Evolutionary conservation across 495 filamentous ascomycete species (phyloP), one percentile per base, ranked within the genome.

Genomic region (Penicillium daleae): DNA sequence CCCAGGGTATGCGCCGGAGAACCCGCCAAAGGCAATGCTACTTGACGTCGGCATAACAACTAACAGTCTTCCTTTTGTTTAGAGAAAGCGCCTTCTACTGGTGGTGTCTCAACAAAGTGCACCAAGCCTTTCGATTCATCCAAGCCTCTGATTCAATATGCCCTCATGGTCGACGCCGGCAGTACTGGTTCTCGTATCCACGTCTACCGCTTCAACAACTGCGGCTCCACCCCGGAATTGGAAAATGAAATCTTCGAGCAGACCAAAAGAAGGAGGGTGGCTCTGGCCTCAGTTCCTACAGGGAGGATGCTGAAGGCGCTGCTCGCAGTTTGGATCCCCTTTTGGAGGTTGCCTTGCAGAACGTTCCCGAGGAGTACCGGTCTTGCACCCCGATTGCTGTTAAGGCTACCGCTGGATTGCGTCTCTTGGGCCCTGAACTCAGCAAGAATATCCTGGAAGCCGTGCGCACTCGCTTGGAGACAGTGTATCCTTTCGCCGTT

Each of bases 131-230:
- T 82, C 74, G 91, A 92, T 58, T 84, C 87, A 33, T 87, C 90
- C 46, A 99, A 97, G 79, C 96, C 96, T 27, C 82, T 99, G 65
- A 88, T 97, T 62, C 95, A 99, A 71, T 98, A 97, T 82, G 95
- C 92, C 60, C 85, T 97, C 66, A 98, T 99, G 95, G 92, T 99
- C 70, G 95, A 99, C 81, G 95, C 95, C 39, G 95, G 95, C 58
- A 97, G 93, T 78, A 97, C 94, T 42, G 95, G 95, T 60, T 98
- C 95, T 62, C 91, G 95, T 57, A 97, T 99, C 71, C 95, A 99
- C 78, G 93, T 98, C 57, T 99, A 97, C 80, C 89, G 89, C 62
- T 99, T 99, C 86, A 99, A 97, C 81, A 99, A 98, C 81, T 99
- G 95, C 79, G 96, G 93, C 55, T 74, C 89, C 37, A 93, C 93